Evolutionary conservation across 352 stramenopile genomes (phyloP).

Genomic region (Plasmopara viticola): DNA sequence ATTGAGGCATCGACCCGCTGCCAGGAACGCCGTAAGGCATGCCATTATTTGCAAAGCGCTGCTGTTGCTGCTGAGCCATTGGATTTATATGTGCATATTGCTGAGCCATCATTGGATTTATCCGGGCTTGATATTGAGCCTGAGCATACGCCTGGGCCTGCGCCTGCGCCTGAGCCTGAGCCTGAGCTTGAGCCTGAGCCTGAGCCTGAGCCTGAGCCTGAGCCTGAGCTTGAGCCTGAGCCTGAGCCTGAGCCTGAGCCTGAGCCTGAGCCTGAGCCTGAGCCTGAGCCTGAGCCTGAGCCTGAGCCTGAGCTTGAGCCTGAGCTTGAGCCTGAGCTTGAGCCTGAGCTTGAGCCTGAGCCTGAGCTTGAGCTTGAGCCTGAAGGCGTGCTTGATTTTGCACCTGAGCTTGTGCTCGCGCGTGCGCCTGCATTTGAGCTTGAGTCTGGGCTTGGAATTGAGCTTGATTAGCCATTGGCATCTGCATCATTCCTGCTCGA

Average conservation of each 20-base stretch:
- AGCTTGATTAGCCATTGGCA: slow-evolving; percentile 24
- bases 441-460: slow-evolving; percentile 21
- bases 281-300: slow-evolving; percentile 21
- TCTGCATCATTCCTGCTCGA: slow-evolving; percentile 27
- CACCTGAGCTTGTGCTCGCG: slow-evolving; percentile 19
- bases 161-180: slow-evolving; percentile 31
- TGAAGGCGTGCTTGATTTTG: slow-evolving; percentile 27
- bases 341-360: slow-evolving; percentile 41
- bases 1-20: slow-evolving; percentile 19
- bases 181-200: slow-evolving; percentile 22
- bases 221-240: slow-evolving; percentile 17
- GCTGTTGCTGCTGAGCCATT: slow-evolving; percentile 20
- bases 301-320: slow-evolving; percentile 22
- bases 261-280: slow-evolving; percentile 19
- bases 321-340: slow-evolving; percentile 54
- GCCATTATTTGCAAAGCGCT: slow-evolving; percentile 32
- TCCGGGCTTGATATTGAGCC: slow-evolving; percentile 59
- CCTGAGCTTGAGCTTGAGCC: slow-evolving; percentile 31
- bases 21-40: slow-evolving; percentile 31
- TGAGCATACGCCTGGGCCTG: slow-evolving; percentile 41
- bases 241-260: slow-evolving; percentile 19
- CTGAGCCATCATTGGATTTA: slow-evolving; percentile 44
- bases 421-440: slow-evolving; percentile 20
- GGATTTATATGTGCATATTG: slow-evolving; percentile 36
- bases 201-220: slow-evolving; percentile 26